Evolutionary conservation across 1,139 yeast genomes (phyloP), one percentile per base, ranked within the genome.

Genomic region (Sugiyamaella sp.): DNA sequence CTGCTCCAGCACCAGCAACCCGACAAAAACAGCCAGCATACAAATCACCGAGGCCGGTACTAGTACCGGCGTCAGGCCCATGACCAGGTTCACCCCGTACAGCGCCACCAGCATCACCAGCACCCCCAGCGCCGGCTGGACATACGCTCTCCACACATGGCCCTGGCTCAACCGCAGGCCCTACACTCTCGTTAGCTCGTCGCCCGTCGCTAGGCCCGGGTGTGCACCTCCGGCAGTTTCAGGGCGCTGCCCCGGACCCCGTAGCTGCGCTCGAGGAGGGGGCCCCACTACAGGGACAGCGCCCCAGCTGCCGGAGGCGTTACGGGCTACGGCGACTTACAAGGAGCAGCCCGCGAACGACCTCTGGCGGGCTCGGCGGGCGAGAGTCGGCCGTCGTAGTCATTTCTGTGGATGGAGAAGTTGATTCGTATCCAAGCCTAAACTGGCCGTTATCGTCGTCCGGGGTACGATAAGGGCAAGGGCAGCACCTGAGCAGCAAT

Each of bases 31-130:
- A 21, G 85, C 69, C 65, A 86, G 74, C 91, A 87, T 84, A 32
- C 89, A 84, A 50, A 88, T 77, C 22, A 86, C 95, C 9, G 91
- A 85, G 8, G 89, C 79, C 0, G 95, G 95, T 64, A 87, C 84
- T 46, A 77, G 73, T 57, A 86, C 77, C 6, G 80, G 76, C 33
- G 82, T 77, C 22, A 76, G 69, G 22, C 73, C 70, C 54, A 86
- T 76, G 49, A 82, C 69, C 52, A 75, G 73, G 63, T 86, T 81
- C 43, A 85, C 75, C 0, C 88, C 91, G 61, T 86, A 87, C n/a
- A 86, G 70, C 2, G 82, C 71, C 44, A 66, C 60, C 41, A 80
- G 64, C 39, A 74, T 67, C 5, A 74, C 16, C 16, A 59, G 25
- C n/a, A 61, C 33, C 19, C 61, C 60, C 3, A 54, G n/a, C 1